Percentiles rank a stretch among this genome's conserved stretches.
phyloP scores from a whole-genome alignment of 345 rosid genomes.

The Gossypium turneri region DNA sequence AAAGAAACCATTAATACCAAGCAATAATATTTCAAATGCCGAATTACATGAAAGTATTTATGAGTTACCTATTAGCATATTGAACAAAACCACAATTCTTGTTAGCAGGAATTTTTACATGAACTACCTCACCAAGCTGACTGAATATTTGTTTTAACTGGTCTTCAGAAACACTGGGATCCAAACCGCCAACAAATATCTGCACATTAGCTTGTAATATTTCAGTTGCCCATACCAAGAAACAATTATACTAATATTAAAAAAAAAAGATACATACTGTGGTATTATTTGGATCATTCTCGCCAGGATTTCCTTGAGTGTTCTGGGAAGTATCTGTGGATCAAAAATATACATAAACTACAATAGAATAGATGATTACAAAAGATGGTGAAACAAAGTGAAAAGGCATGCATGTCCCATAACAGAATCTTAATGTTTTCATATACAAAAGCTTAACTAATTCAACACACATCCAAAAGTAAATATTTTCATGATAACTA shows the following conservation, averaged over 20 bases:
- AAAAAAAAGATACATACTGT: conserved; percentile 60
- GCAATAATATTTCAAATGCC: neutral
- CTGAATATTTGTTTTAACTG: conserved; percentile 65
- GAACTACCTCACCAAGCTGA: conserved; percentile 83
- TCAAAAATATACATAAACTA: conserved; percentile 32
- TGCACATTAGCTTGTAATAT: conserved; percentile 26
- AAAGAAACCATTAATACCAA: neutral
- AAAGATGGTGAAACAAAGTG: neutral
- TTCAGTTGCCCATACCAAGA: conserved; percentile 18
- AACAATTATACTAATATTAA: conserved; percentile 4
- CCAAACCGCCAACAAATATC: conserved; percentile 95
- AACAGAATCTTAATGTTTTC: neutral
- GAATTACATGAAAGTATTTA: neutral
- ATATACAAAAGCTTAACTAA: neutral
- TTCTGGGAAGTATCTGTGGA: conserved; percentile 74
- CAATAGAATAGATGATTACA: neutral
- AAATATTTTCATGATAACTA: neutral
- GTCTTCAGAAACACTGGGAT: conserved; percentile 85
- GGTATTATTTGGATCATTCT: conserved; percentile 90
- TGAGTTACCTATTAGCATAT: conserved; percentile 65
- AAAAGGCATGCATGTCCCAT: neutral
- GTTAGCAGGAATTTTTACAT: conserved; percentile 91
- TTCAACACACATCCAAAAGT: neutral
- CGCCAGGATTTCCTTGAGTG: conserved; percentile 67
- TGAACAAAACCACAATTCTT: conserved; percentile 99